phyloP scores from a whole-genome alignment of 2,329 filamentous ascomycete genomes.

The Lecanicillium sp. region DNA sequence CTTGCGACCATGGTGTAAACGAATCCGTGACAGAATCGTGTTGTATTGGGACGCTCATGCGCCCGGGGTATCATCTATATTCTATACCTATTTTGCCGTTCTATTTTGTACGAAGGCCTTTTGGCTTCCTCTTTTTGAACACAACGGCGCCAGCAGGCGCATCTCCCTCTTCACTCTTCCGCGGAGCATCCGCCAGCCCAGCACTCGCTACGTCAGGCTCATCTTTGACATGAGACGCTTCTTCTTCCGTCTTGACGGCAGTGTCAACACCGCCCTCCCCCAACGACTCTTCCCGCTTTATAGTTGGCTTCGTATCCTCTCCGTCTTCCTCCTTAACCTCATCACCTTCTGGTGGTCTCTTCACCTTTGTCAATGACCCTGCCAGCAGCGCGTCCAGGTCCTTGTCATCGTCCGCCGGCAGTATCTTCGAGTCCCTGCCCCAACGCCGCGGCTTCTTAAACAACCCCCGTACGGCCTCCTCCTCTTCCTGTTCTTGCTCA shows the following conservation, averaged over 20 bases:
- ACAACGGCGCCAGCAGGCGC: slow-evolving; percentile 43
- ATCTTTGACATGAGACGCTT: slow-evolving; percentile 15
- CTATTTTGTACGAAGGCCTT: slow-evolving; percentile 39
- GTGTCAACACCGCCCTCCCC: slow-evolving; percentile 8
- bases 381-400: slow-evolving; percentile 56
- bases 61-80: slow-evolving; percentile 8
- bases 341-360: slow-evolving; percentile 11
- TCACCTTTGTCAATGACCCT: slow-evolving; percentile 20
- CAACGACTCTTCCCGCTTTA: slow-evolving; percentile 28
- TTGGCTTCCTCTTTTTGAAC: slow-evolving; percentile 75
- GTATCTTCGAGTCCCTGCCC: slow-evolving; percentile 45
- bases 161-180: slow-evolving; percentile 15
- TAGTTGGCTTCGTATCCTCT: slow-evolving; percentile 17
- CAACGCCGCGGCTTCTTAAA: slow-evolving; percentile 51
- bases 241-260: slow-evolving; percentile 29
- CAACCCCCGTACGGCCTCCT: slow-evolving; percentile 46
- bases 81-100: neutral
- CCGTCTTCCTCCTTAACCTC: slow-evolving; percentile 21
- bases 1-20: too few species aligned
- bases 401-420: slow-evolving; percentile 35
- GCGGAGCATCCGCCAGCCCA: slow-evolving; percentile 8
- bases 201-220: slow-evolving; percentile 16
- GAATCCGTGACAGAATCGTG: too few species aligned
- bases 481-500: slow-evolving; percentile 53
- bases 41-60: too few species aligned